Percentiles rank a stretch among this genome's conserved stretches.
phyloP scores from a whole-genome alignment of 176 grass and related monocot genomes.

The Triticum turgidum region DNA sequence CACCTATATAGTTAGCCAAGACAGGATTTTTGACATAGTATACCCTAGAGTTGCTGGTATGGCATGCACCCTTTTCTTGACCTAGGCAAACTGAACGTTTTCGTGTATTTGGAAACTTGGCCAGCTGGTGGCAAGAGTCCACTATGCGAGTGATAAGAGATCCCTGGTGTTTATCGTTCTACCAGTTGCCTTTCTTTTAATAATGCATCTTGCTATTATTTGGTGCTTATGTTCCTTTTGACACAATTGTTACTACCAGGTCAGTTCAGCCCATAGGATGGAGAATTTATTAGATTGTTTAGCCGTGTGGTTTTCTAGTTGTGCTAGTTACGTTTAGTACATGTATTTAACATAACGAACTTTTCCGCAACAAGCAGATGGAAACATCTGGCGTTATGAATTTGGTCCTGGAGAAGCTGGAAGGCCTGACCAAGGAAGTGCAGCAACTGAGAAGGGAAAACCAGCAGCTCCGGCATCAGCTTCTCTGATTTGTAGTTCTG shows the following conservation, averaged over 20 bases:
- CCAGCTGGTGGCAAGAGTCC: background rate
- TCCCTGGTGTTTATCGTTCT: background rate
- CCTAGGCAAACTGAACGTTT: background rate
- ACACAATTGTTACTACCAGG: background rate
- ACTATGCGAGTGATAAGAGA: background rate
- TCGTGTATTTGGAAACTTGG: background rate
- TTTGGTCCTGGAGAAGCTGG: constrained; percentile 73
- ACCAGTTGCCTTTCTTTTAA: background rate
- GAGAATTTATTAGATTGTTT: background rate
- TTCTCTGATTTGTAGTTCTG: constrained; percentile 40
- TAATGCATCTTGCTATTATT: background rate
- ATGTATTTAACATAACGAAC: constrained; percentile 13
- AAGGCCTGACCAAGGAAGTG: constrained; percentile 87
- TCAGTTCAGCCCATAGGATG: background rate
- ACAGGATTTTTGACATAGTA: background rate
- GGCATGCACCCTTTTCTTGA: background rate
- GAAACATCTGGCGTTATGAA: constrained; percentile 64
- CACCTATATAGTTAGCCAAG: background rate
- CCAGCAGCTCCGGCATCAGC: constrained; percentile 74
- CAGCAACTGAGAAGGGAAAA: constrained; percentile 82
- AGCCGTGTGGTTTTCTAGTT: background rate
- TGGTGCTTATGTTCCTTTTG: background rate
- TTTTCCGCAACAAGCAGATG: constrained; percentile 45
- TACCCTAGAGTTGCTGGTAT: background rate
- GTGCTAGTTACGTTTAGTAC: background rate